Evolutionary conservation across 2,329 filamentous ascomycete genomes (phyloP).

Genomic region (Ceratocystiopsis minuta): DNA sequence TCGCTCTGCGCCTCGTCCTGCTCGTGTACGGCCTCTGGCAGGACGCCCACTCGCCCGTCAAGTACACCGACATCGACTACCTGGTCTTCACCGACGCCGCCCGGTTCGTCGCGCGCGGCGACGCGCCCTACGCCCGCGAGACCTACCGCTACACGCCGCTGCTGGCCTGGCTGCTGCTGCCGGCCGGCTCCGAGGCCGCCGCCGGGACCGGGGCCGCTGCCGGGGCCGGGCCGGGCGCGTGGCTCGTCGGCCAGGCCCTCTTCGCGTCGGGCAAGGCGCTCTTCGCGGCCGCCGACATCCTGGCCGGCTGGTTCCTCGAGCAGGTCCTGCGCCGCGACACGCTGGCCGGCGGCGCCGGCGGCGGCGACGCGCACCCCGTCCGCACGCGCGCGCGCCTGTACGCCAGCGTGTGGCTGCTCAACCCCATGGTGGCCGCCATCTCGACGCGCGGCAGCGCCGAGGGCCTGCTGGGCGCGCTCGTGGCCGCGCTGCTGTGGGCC

Average conservation of each 20-base stretch:
- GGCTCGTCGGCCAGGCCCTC: slow-evolving; percentile 22
- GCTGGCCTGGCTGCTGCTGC: slow-evolving; percentile 76
- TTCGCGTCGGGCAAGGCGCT: slow-evolving; percentile 78
- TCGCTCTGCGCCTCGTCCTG: slow-evolving; percentile 51
- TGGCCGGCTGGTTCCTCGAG: slow-evolving; percentile 65
- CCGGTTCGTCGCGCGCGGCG: slow-evolving; percentile 43
- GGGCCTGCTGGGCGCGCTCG: slow-evolving; percentile 70
- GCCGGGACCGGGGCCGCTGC: slow-evolving; percentile 16
- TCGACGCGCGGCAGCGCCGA: slow-evolving; percentile 90
- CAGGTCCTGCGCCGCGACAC: slow-evolving; percentile 16
- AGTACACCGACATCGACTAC: slow-evolving; percentile 99
- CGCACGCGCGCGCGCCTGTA: slow-evolving; percentile 46
- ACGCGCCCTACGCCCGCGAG: slow-evolving; percentile 68
- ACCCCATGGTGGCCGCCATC: slow-evolving; percentile 96
- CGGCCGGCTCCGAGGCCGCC: slow-evolving; percentile 40
- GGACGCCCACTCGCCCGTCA: slow-evolving; percentile 77
- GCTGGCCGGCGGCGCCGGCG: background rate
- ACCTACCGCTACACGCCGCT: slow-evolving; percentile 96
- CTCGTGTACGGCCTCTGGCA: slow-evolving; percentile 84
- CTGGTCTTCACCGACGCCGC: slow-evolving; percentile 94
- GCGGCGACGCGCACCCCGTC: background rate
- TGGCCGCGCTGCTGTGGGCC: slow-evolving; percentile 70
- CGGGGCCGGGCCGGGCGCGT: slow-evolving; percentile 1
- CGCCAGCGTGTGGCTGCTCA: slow-evolving; percentile 79
- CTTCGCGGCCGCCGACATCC: slow-evolving; percentile 67